Evolutionary conservation across 768 basidiomycete genomes (phyloP), one percentile per base, ranked within the genome.

Genomic region (Boletus sp.): DNA sequence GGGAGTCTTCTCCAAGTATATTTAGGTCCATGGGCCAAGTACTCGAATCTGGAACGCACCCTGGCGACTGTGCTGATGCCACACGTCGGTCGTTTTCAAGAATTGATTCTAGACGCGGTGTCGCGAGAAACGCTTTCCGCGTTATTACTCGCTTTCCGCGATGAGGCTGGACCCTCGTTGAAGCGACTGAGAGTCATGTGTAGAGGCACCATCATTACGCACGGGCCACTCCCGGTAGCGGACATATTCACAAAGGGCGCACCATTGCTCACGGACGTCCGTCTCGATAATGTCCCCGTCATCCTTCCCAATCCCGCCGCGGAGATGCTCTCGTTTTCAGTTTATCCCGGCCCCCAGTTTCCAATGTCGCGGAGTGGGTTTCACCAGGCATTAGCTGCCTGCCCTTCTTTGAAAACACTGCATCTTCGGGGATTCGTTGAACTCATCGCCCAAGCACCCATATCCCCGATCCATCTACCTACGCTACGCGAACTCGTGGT

Each of bases 361-460:
- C 63, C 71, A 10, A 60, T 71, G 55, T 52, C 67, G 15, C 65
- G 65, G 33, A 60, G 55, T 11, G 67, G 56, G 12, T 67, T 71
- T 30, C 61, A 67, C 37, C 57, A 60, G 44, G 57, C 56, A 37
- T 35, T 66, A 4, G 41, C 62, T 6, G 55, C 52, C 39, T 73
- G 70, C 20, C 61, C 65, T 6, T 60, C 49, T 2, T 47, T 71
- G 15, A 60, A 49, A 39, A 53, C 50, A 7, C 70, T 71, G 6
- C 70, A 71, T 47, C 60, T 71, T 35, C 71, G 67, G 17, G 72
- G 72, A 24, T 71, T 61, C 53, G 62, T 71, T n/a, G 71, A 73
- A 28, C 66, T 67, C 50, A 15, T 59, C 14, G 46, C 59, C 11
- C 63, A 61, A 40, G 42, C 57, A n/a, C 64, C 64, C 18, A 52